Base-by-base conservation (phyloP, 441 rosid genomes). In the Monsonia emarginata region DNA sequence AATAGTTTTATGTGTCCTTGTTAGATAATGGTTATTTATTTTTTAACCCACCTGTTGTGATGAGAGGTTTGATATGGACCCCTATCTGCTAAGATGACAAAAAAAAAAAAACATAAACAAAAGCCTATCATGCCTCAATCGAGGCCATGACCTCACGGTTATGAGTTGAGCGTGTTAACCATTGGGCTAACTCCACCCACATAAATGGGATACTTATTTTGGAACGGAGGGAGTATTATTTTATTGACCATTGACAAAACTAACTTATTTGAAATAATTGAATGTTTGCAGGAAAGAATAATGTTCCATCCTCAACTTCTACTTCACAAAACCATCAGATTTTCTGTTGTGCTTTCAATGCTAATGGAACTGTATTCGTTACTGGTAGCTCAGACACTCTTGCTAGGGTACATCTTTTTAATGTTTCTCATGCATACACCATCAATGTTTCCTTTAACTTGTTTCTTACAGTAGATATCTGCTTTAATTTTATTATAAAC, bases 381-480 rank as follows among this genome's bases (percentile, higher is more conserved):
- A 88, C 99, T 60, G 98, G 99, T 67, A 95, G 99, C 84, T 90
- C 99, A 22, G 99, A 95, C 80, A 88, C 86, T 73, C 87, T 85
- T 74, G 98, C 99, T 27, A 84, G 98, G 95, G 99, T 88, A 85
- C 76, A 75, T 66, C 65, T 65, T 16, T 68, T 22, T 69, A 21
- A 48, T 30, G 4, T 61, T 24, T 11, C 36, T 7, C 19, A 42
- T 42, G n/a, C n/a, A 32, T 48, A 26, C 16, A 24, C 60, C 60
- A 56, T 25, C 16, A 10, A 10, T 26, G 31, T 24, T 52, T 22
- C 13, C 28, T 22, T 56, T 24, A 56, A 25, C 4, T 56, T 56
- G 60, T 56, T 56, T 56, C 30, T 24, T 56, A 56, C 2, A 0
- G 31, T 25, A 56, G 13, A 38, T 16, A 42, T 60, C 25, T 18